Evolutionary conservation across 495 filamentous ascomycete genomes (phyloP).

Genomic region (Neurospora africana): DNA sequence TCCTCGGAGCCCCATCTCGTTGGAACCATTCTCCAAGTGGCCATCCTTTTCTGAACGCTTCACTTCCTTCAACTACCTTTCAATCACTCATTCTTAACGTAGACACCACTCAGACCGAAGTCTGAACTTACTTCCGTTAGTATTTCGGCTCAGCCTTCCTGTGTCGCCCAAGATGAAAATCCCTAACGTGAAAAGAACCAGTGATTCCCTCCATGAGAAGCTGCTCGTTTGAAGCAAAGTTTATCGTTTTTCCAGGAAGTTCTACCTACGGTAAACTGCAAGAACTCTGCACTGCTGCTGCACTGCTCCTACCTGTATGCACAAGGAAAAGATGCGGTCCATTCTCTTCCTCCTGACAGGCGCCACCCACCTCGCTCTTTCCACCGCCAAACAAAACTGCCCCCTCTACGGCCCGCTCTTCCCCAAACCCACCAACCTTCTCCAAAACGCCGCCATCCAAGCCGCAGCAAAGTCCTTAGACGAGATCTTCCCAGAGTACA

Average conservation of each 20-base stretch:
- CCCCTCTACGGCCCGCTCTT: conserved; percentile 39
- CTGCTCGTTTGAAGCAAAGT: not conserved
- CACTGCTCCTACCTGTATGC: not conserved
- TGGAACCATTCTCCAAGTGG: not conserved
- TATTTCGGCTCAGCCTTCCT: not conserved
- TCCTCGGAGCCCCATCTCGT: not conserved
- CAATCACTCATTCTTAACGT: not conserved
- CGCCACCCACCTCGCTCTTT: not conserved
- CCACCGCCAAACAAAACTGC: conserved; percentile 26
- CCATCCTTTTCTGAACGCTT: not conserved
- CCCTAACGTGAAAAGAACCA: not conserved
- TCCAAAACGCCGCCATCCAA: conserved; percentile 13
- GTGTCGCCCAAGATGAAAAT: not conserved
- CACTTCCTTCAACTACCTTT: not conserved
- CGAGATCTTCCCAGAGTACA: conserved; percentile 19
- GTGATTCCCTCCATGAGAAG: not conserved
- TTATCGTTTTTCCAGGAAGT: not conserved
- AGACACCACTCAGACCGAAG: not conserved
- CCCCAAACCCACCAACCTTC: conserved; percentile 29
- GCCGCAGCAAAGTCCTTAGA: conserved; percentile 18
- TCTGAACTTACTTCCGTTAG: not conserved
- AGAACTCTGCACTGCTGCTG: not conserved
- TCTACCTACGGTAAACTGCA: not conserved
- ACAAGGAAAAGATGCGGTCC: not conserved
- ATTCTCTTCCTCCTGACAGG: not conserved